Conservation (phyloP, 164 flowering plant genomes). For the Berberis vulgaris region DNA sequence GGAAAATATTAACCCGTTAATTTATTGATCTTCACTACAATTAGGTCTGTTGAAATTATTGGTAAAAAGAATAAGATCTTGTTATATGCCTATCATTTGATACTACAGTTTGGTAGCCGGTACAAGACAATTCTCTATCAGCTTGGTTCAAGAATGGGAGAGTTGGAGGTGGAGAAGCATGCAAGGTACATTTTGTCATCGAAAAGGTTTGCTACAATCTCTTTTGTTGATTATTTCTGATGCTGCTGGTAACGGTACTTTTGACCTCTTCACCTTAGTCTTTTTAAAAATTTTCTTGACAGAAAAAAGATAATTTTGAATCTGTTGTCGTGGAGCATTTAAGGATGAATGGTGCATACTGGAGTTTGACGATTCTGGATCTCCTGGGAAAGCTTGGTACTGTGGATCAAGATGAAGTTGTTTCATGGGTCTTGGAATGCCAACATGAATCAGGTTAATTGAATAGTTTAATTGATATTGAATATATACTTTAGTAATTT, state of each 20-base stretch:
- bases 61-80: no score
- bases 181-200: constrained; percentile 51
- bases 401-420: constrained; percentile 60
- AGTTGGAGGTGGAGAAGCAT: constrained; percentile 62
- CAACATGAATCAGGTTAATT: constrained; percentile 79
- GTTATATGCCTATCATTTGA: no score
- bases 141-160: constrained; percentile 18
- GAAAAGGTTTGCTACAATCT: constrained; percentile 51
- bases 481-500: no score
- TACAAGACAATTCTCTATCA: no score
- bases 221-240: neutral
- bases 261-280: neutral
- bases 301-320: constrained; percentile 72
- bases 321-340: constrained; percentile 86
- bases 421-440: constrained; percentile 78
- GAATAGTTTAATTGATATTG: neutral
- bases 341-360: constrained; percentile 84
- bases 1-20: no score
- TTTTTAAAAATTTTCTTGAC: constrained; percentile 4
- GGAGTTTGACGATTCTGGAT: constrained; percentile 87
- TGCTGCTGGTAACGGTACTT: neutral
- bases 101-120: no score
- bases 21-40: no score
- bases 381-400: constrained; percentile 56
- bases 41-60: no score